phyloP scores from a whole-genome alignment of 2,329 filamentous ascomycete species.

The Penicillium polonicum region DNA sequence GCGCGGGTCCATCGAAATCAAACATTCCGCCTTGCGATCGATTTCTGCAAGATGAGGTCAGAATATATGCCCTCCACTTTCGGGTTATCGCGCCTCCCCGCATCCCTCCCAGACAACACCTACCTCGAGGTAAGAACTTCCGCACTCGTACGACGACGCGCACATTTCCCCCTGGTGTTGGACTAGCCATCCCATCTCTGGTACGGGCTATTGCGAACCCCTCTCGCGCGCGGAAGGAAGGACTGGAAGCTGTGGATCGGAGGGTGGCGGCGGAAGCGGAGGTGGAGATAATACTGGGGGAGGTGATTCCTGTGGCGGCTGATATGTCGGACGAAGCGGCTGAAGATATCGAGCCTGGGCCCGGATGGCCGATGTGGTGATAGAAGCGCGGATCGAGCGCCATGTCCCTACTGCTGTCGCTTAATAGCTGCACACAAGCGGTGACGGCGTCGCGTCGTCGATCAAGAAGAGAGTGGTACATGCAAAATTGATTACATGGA shows the following conservation, averaged over 20 bases:
- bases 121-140: slow-evolving; percentile 76
- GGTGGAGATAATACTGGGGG: slow-evolving; percentile 37
- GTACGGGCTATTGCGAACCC: slow-evolving; percentile 56
- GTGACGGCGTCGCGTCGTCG: slow-evolving; percentile 43
- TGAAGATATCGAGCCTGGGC: slow-evolving; percentile 37
- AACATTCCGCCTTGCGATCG: slow-evolving; percentile 75
- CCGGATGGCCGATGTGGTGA: slow-evolving; percentile 32
- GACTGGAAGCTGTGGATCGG: slow-evolving; percentile 71
- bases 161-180: slow-evolving; percentile 70
- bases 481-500: slow-evolving; percentile 31
- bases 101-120: slow-evolving; percentile 15
- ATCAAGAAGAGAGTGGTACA: slow-evolving; percentile 41
- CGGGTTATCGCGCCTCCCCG: not conserved
- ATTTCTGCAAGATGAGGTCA: slow-evolving; percentile 59
- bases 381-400: slow-evolving; percentile 44
- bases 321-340: slow-evolving; percentile 35
- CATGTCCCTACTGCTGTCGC: slow-evolving; percentile 39
- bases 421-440: slow-evolving; percentile 43
- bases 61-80: not conserved
- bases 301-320: slow-evolving; percentile 37
- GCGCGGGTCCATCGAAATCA: slow-evolving; percentile 86
- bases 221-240: slow-evolving; percentile 72
- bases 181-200: slow-evolving; percentile 46
- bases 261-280: slow-evolving; percentile 38
- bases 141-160: slow-evolving; percentile 78